A percentile compares a stretch with the other conserved stretches of the same genome.
Evolutionary conservation across 2,329 filamentous ascomycete genomes (phyloP).

Genomic region (Elsinoe ampelina): DNA sequence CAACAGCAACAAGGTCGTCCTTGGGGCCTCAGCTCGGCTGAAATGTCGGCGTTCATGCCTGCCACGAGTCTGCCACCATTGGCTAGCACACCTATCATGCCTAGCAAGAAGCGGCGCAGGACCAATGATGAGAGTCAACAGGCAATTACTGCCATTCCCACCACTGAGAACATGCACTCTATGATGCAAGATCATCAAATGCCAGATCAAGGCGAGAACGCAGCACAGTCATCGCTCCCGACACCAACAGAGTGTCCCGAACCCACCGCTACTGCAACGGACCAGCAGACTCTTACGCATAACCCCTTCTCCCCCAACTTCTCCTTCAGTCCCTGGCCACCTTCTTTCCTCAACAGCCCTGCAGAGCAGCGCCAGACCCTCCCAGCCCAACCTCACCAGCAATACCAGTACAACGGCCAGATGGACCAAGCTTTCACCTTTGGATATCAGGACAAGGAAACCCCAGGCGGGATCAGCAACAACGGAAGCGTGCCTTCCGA

Average conservation of each 20-base stretch:
- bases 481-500: slow-evolving; percentile 32
- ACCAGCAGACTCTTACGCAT: slow-evolving; percentile 20
- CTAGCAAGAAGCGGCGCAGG: not conserved
- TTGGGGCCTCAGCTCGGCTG: not conserved
- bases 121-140: slow-evolving; percentile 5
- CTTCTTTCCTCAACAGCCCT: slow-evolving; percentile 14
- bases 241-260: slow-evolving; percentile 13
- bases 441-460: slow-evolving; percentile 31
- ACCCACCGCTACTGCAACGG: slow-evolving; percentile 4
- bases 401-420: slow-evolving; percentile 12
- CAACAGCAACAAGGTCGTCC: slow-evolving; percentile 2
- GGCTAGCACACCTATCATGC: not conserved
- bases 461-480: slow-evolving; percentile 36
- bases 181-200: not conserved
- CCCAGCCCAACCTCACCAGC: slow-evolving; percentile 12
- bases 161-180: not conserved
- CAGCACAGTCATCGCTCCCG: slow-evolving; percentile 11
- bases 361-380: slow-evolving; percentile 13
- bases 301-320: slow-evolving; percentile 36
- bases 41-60: not conserved
- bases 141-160: not conserved
- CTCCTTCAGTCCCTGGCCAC: slow-evolving; percentile 23
- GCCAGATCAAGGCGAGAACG: not conserved
- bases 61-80: slow-evolving; percentile 7
- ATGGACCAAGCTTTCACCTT: slow-evolving; percentile 21